Evolutionary conservation across 2,329 filamentous ascomycete species (phyloP), one percentile per base, ranked within the genome.

Genomic region (Scolecobasidium constrictum): DNA sequence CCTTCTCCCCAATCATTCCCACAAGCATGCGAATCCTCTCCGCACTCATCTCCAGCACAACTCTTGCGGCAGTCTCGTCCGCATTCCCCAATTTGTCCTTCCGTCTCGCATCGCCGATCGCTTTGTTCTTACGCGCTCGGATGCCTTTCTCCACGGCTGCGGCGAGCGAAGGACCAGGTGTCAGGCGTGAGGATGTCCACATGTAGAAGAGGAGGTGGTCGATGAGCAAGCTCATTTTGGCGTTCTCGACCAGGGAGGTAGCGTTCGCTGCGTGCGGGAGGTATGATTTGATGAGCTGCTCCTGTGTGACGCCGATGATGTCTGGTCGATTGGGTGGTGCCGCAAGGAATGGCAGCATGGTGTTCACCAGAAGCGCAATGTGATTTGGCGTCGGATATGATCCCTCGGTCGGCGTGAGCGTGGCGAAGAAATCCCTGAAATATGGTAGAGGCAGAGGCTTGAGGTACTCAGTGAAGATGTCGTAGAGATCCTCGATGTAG

Each of bases 161-260:
- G 19, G 20, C 36, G n/a, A 43, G 34, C 17, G 19, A 20, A 4
- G 16, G 11, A 33, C 21, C 34, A 16, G 40, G 19, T 2, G 35
- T 17, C 3, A 43, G 19, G 6, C 18, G 12, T 21, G 16, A 20
- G 9, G 18, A n/a, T 2, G 31, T 43, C 23, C 23, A 44, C 20
- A 78, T 58, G 5, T 78, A 61, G 36, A 78, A 69, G 21, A 85
- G 53, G 39, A 86, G 59, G 2, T 68, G 69, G 60, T 90, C 85
- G 0, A 86, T 63, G 21, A 83, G 58, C 7, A 88, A 60, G 2
- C 80, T 79, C 28, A 88, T 68, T 56, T 83, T 83, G 20, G 80
- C 78, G 51, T 92, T 88, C 48, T 86, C 82, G 16, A 75, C 71
- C 1, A 72, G 59, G 5, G 67, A 69, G 12, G 72, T 65, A 0